phyloP scores from a whole-genome alignment of 768 basidiomycete species.

The Tylopilus plumbeoviolaceoides region DNA sequence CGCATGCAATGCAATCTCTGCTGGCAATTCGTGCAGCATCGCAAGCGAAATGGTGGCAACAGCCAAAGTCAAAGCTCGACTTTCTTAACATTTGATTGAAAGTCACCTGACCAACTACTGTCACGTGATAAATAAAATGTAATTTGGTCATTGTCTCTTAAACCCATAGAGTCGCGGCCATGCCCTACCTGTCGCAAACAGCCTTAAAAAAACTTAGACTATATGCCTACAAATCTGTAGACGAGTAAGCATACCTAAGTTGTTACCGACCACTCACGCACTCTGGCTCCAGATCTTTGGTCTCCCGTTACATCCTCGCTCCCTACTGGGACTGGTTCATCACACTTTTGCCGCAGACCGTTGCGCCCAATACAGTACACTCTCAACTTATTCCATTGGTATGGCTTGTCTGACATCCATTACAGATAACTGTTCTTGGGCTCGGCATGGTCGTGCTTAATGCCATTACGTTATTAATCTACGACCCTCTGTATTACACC shows the following conservation, averaged over 20 bases:
- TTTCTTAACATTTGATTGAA: neutral
- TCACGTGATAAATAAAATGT: no score
- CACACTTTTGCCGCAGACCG: conserved; percentile 74
- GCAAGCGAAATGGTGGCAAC: conserved; percentile 1
- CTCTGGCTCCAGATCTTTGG: conserved; percentile 52
- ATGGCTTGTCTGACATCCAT: neutral
- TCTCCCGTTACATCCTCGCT: conserved; percentile 72
- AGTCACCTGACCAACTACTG: conserved; percentile 5
- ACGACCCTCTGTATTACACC: conserved; percentile 73
- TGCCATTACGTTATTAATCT: conserved; percentile 77
- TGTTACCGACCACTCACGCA: neutral
- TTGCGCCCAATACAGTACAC: conserved; percentile 88
- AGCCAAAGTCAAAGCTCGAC: neutral
- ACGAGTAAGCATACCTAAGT: conserved; percentile 51
- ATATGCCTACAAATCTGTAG: conserved; percentile 78
- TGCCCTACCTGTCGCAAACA: conserved; percentile 62
- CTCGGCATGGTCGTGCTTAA: conserved; percentile 79
- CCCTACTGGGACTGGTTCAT: conserved; percentile 94
- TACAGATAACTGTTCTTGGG: conserved; percentile 88
- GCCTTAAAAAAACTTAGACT: conserved; percentile 73
- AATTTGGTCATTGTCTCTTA: no score
- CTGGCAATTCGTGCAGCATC: conserved; percentile 46
- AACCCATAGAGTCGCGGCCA: conserved; percentile 28
- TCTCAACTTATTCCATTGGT: neutral
- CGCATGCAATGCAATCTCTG: conserved; percentile 52